Conservation (phyloP, 139 green algal genomes). For the Picochlorum sp. region DNA sequence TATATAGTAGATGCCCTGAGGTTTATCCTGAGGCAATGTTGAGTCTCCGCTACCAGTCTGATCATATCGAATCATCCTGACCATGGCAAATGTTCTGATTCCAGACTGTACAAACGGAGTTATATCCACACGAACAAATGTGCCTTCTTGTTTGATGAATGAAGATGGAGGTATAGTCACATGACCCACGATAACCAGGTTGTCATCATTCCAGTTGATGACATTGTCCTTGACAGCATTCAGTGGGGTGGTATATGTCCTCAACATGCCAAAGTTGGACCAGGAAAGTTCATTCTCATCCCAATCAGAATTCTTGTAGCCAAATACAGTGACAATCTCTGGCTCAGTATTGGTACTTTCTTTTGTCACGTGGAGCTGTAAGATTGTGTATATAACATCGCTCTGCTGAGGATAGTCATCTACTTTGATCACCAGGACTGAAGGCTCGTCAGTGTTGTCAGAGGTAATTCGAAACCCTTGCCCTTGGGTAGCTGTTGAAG, state of each 20-base stretch:
- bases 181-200: slow-evolving; percentile 1
- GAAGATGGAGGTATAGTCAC: not conserved
- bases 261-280: not conserved
- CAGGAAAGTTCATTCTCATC: not conserved
- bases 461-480: not conserved
- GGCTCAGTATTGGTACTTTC: not conserved
- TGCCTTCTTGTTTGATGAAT: not conserved
- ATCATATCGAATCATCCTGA: not conserved
- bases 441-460: not conserved
- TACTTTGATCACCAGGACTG: slow-evolving; percentile 1
- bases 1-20: not conserved
- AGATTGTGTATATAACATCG: not conserved
- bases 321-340: not conserved
- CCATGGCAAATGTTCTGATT: not conserved
- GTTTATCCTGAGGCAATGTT: not conserved
- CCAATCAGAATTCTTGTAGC: not conserved
- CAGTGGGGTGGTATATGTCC: not conserved
- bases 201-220: not conserved
- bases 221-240: not conserved
- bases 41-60: not conserved
- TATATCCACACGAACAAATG: not conserved
- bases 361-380: not conserved
- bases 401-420: not conserved
- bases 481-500: not conserved
- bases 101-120: not conserved